A percentile compares a stretch with the other conserved stretches of the same genome.
phyloP scores from a whole-genome alignment of 441 rosid species.

The Gossypium lobatum region DNA sequence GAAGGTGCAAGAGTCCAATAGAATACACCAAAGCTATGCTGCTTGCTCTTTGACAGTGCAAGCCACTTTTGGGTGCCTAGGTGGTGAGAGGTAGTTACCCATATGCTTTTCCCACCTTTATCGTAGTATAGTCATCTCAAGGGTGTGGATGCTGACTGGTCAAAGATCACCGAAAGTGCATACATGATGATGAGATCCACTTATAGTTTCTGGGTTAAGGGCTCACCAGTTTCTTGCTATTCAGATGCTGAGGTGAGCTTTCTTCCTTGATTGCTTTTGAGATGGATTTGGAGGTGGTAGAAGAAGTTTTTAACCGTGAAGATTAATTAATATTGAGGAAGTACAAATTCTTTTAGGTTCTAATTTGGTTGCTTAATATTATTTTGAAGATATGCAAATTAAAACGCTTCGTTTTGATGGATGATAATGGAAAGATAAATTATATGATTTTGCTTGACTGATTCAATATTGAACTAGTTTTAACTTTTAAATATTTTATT shows the following conservation, averaged over 20 bases:
- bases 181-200: constrained; percentile 23
- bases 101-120: constrained; percentile 48
- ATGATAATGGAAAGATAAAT: background rate
- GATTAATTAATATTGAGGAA: background rate
- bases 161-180: constrained; percentile 21
- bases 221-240: constrained; percentile 9
- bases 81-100: constrained; percentile 28
- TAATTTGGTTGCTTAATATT: background rate
- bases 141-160: constrained; percentile 27
- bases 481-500: background rate
- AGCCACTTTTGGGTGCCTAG: background rate
- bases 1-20: background rate
- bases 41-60: constrained; percentile 7
- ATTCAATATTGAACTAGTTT: background rate
- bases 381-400: background rate
- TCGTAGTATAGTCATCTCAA: constrained; percentile 21
- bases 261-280: background rate
- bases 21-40: constrained; percentile 20
- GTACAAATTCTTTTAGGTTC: background rate
- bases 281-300: background rate
- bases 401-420: background rate
- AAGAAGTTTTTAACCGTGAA: background rate
- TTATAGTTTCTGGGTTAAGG: constrained; percentile 16
- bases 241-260: constrained; percentile 3
- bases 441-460: background rate